Evolutionary conservation across 768 basidiomycete species (phyloP).

Genomic region (Rhodotorula babjevae): DNA sequence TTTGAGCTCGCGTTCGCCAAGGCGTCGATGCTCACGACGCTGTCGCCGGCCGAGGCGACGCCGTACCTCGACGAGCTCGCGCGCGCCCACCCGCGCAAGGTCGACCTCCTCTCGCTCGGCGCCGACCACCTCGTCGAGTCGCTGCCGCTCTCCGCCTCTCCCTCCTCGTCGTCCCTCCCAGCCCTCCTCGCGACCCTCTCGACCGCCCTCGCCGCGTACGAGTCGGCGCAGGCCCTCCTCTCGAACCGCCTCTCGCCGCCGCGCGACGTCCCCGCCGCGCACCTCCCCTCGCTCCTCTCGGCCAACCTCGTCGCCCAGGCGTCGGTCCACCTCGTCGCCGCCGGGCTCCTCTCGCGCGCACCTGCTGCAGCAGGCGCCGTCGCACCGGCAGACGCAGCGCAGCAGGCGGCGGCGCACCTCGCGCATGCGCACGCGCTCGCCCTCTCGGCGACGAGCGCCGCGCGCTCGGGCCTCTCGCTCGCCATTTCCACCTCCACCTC

Average conservation of each 20-base stretch:
- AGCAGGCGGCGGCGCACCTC: slow-evolving; percentile 5
- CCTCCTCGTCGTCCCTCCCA: background rate
- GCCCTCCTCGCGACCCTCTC: background rate
- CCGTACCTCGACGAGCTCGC: slow-evolving; percentile 4
- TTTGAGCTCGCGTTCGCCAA: slow-evolving; percentile 18
- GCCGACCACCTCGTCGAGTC: slow-evolving; percentile 35
- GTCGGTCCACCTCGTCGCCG: slow-evolving; percentile 20
- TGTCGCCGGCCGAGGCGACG: slow-evolving; percentile 1
- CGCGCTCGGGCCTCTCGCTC: slow-evolving; percentile 15
- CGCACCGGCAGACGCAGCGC: background rate
- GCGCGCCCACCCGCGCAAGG: background rate
- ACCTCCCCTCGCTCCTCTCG: slow-evolving; percentile 27
- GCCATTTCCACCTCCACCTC: slow-evolving; percentile 4
- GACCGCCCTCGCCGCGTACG: slow-evolving; percentile 1
- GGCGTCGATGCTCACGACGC: slow-evolving; percentile 4
- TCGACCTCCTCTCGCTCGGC: slow-evolving; percentile 22
- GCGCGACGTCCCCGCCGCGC: slow-evolving; percentile 12
- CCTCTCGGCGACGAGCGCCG: slow-evolving; percentile 7
- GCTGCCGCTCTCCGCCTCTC: background rate
- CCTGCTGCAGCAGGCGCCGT: background rate
- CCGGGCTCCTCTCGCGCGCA: background rate
- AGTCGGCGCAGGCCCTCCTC: slow-evolving; percentile 13
- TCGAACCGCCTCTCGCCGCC: slow-evolving; percentile 27
- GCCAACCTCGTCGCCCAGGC: slow-evolving; percentile 28
- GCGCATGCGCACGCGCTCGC: slow-evolving; percentile 12